Evolutionary conservation across 208 protist genomes (phyloP).

Genomic region (Leishmania guyanensis): DNA sequence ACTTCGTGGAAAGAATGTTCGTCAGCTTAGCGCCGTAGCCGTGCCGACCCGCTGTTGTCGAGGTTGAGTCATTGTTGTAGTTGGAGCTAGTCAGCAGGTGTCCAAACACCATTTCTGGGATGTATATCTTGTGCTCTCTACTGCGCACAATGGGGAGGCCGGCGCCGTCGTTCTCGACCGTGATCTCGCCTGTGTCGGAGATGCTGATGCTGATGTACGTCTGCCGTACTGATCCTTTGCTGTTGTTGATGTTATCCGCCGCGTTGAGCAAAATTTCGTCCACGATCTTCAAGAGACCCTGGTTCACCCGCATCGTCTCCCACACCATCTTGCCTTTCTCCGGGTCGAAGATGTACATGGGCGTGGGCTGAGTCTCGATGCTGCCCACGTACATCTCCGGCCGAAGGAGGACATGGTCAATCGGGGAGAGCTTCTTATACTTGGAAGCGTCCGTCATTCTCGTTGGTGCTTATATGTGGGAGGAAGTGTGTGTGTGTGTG

Average conservation of each 20-base stretch:
- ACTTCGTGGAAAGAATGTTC: conserved; percentile 99
- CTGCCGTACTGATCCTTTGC: conserved; percentile 50
- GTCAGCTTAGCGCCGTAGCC: conserved; percentile 98
- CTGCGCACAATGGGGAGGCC: conserved; percentile 94
- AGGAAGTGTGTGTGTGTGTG: not conserved
- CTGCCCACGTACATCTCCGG: conserved; percentile 99
- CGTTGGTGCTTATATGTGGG: not conserved
- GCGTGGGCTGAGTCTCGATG: conserved; percentile 74
- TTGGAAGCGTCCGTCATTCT: conserved; percentile 81
- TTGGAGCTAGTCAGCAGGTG: conserved; percentile 97
- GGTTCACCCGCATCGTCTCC: conserved; percentile 93
- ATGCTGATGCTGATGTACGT: conserved; percentile 94
- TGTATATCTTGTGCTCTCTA: conserved; percentile 93
- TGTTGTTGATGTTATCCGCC: conserved; percentile 95
- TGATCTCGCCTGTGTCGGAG: conserved; percentile 87
- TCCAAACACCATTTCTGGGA: conserved; percentile 98
- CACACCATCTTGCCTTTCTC: conserved; percentile 84
- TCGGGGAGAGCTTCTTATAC: conserved; percentile 93
- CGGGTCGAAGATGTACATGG: conserved; percentile 92
- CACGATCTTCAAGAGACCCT: conserved; percentile 97
- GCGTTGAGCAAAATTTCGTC: conserved; percentile 99
- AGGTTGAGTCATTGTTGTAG: conserved; percentile 95
- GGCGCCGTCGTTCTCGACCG: conserved; percentile 95
- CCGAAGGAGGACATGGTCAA: conserved; percentile 97
- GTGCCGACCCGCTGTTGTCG: conserved; percentile 95